Evolutionary conservation across 2,329 filamentous ascomycete species (phyloP).

Genomic region (Fonsecaea pedrosoi): DNA sequence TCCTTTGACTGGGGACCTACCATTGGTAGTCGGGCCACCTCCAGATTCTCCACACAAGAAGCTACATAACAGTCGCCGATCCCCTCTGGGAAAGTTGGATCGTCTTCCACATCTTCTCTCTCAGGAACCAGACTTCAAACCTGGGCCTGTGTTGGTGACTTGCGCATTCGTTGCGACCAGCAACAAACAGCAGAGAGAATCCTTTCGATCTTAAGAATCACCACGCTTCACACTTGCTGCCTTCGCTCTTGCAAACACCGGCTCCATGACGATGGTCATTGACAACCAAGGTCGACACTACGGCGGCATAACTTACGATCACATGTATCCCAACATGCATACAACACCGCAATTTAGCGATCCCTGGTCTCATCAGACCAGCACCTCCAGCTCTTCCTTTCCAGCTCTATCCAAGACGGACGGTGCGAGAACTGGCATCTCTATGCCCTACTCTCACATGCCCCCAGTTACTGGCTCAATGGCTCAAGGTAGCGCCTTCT

Average conservation of each 20-base stretch:
- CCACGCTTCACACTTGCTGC: not conserved
- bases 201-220: not conserved
- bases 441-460: constrained; percentile 74
- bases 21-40: constrained; percentile 29
- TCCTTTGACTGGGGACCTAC: constrained; percentile 30
- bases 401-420: constrained; percentile 65
- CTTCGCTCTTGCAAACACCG: constrained; percentile 22
- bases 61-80: constrained; percentile 40
- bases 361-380: constrained; percentile 74
- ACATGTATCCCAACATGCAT: constrained; percentile 71
- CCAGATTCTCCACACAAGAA: constrained; percentile 32
- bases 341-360: constrained; percentile 80
- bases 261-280: constrained; percentile 88
- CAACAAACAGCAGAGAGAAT: not conserved
- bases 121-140: constrained; percentile 26
- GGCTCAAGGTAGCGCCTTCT: constrained; percentile 71
- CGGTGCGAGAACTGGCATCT: constrained; percentile 64
- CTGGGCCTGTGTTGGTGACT: constrained; percentile 13
- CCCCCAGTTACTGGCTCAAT: constrained; percentile 76
- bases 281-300: constrained; percentile 85
- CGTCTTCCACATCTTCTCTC: constrained; percentile 20
- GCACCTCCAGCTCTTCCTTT: constrained; percentile 62
- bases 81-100: constrained; percentile 32
- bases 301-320: constrained; percentile 77
- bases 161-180: constrained; percentile 6